phyloP scores from a whole-genome alignment of 2,329 filamentous ascomycete species.

The Clarireedia paspali region DNA sequence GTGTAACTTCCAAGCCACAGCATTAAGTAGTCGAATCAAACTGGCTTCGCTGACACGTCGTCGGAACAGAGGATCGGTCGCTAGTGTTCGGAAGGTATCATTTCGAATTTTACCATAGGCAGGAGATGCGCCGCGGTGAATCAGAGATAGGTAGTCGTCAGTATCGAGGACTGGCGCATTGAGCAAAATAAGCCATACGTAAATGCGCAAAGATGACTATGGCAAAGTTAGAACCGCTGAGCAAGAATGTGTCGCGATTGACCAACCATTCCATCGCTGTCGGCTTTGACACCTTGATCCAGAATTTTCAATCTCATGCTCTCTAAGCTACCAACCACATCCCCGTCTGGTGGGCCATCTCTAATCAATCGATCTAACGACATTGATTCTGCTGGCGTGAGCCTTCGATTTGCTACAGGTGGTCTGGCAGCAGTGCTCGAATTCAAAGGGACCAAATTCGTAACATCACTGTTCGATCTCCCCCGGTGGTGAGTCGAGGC shows the following conservation, averaged over 20 bases:
- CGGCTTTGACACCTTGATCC: constrained; percentile 67
- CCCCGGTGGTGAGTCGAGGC: constrained; percentile 39
- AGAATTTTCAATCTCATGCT: constrained; percentile 67
- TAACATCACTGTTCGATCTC: constrained; percentile 68
- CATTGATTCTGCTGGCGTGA: constrained; percentile 45
- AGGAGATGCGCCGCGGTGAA: constrained; percentile 88
- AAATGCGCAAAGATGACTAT: constrained; percentile 86
- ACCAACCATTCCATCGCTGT: constrained; percentile 72
- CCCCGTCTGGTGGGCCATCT: constrained; percentile 68
- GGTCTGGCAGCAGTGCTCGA: constrained; percentile 36
- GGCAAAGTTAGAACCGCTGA: constrained; percentile 12
- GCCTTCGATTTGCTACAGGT: constrained; percentile 39
- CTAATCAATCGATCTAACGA: constrained; percentile 69
- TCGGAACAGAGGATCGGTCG: constrained; percentile 94
- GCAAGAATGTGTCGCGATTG: constrained; percentile 4
- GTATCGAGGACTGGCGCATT: constrained; percentile 79
- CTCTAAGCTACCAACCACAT: constrained; percentile 59
- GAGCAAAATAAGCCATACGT: constrained; percentile 91
- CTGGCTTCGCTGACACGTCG: constrained; percentile 92
- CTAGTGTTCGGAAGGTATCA: constrained; percentile 93
- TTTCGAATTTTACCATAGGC: constrained; percentile 97
- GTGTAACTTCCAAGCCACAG: constrained; percentile 87
- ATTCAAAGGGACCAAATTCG: constrained; percentile 32
- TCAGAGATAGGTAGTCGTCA: constrained; percentile 79
- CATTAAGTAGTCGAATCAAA: constrained; percentile 88